Conservation (phyloP, 2,329 filamentous ascomycete genomes). For the Graphilbum fragrans region DNA sequence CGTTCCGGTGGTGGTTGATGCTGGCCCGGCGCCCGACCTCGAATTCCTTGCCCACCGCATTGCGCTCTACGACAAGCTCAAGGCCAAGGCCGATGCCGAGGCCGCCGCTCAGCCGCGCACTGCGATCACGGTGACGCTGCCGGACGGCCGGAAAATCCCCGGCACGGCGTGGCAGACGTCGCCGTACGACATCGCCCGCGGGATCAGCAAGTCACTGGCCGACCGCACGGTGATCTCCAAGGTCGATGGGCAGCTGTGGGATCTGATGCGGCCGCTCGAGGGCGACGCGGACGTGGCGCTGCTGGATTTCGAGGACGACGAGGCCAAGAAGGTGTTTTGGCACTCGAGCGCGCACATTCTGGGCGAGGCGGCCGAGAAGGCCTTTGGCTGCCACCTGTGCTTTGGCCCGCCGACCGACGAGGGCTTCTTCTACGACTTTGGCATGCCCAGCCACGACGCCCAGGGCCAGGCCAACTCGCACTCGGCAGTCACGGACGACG, state of each 20-base stretch:
- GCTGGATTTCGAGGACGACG: constrained; percentile 59
- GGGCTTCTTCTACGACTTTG: constrained; percentile 98
- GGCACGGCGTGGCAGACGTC: constrained; percentile 90
- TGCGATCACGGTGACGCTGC: constrained; percentile 61
- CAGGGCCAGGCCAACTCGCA: constrained; percentile 12
- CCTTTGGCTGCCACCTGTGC: constrained; percentile 84
- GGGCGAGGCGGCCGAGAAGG: constrained; percentile 84
- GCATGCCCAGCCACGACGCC: constrained; percentile 49
- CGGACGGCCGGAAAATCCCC: constrained; percentile 56
- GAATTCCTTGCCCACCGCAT: constrained; percentile 76
- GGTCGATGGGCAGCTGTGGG: constrained; percentile 80
- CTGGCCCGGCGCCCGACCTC: constrained; percentile 35
- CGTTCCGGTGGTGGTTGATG: constrained; percentile 8
- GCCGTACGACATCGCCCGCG: constrained; percentile 63
- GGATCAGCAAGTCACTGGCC: constrained; percentile 72
- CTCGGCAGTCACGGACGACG: constrained; percentile 55
- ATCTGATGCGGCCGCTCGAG: constrained; percentile 82
- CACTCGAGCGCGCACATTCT: constrained; percentile 91
- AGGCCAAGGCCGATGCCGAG: constrained; percentile 72
- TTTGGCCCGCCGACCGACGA: constrained; percentile 86
- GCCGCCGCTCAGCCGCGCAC: constrained; percentile 58
- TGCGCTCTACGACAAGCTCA: constrained; percentile 77
- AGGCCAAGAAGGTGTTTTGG: constrained; percentile 95
- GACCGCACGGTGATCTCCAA: constrained; percentile 80
- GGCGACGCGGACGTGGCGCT: constrained; percentile 75